phyloP scores from a whole-genome alignment of 176 grass and related monocot genomes.

The Metroxylon sagu region DNA sequence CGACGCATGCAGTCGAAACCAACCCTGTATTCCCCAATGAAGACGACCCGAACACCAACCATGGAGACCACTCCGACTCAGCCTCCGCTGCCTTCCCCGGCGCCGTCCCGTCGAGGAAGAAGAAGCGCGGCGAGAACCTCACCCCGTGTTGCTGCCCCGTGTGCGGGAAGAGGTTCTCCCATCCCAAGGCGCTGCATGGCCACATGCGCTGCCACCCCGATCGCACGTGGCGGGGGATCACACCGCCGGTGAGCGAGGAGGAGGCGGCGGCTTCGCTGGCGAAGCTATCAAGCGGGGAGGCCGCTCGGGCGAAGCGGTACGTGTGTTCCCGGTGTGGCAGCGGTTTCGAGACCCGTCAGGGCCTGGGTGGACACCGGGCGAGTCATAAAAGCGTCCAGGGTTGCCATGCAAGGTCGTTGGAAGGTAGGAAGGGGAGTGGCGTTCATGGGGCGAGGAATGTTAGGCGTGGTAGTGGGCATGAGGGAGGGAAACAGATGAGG shows the following conservation, averaged over 20 bases:
- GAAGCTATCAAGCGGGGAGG: background rate
- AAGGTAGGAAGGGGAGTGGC: no score
- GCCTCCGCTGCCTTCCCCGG: no score
- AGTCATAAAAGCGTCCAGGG: conserved; percentile 2
- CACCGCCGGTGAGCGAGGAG: conserved; percentile 12
- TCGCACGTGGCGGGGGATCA: conserved; percentile 54
- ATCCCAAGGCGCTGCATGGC: conserved; percentile 52
- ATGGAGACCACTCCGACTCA: no score
- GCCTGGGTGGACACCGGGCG: background rate
- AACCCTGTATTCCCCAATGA: no score
- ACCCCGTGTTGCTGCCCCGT: conserved; percentile 31
- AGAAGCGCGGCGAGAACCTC: background rate
- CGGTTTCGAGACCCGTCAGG: conserved; percentile 1
- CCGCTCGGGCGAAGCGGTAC: conserved; percentile 5
- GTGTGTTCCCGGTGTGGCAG: background rate
- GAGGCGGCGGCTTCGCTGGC: background rate
- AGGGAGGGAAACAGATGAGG: background rate
- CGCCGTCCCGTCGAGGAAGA: background rate
- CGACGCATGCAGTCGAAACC: no score
- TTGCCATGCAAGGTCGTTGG: conserved; percentile 24
- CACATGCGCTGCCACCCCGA: conserved; percentile 80
- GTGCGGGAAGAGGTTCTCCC: conserved; percentile 41
- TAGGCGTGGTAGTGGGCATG: background rate
- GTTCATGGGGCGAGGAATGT: background rate
- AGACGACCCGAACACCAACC: no score